These are phyloP conservation scores for Solanum piurae DNA, from an alignment of 257 asterid species.

Conservation along the genomic window DNA sequence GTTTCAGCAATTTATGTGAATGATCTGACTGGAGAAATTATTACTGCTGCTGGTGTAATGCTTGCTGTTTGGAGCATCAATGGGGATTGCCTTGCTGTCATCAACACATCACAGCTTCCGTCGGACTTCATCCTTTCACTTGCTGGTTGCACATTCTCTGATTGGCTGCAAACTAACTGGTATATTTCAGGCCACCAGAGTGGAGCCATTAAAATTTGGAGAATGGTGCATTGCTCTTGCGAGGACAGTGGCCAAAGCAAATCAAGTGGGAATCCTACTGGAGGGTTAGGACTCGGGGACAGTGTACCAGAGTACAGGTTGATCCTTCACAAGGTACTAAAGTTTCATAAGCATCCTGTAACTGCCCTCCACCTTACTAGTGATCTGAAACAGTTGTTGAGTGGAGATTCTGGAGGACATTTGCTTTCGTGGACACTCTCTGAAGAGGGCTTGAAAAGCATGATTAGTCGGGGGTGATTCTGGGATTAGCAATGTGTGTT, in stretches of 20 bases:
- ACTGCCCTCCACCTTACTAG: constrained; percentile 75
- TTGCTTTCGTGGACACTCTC: constrained; percentile 83
- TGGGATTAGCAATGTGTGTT: constrained; percentile 6
- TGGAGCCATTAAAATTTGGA: constrained; percentile 97
- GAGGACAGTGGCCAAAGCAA: constrained; percentile 41
- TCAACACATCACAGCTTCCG: constrained; percentile 94
- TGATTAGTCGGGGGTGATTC: constrained; percentile 54
- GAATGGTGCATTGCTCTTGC: constrained; percentile 70
- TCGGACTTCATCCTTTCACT: constrained; percentile 82
- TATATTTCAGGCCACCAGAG: constrained; percentile 96
- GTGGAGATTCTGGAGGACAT: constrained; percentile 84
- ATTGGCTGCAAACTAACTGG: constrained; percentile 80
- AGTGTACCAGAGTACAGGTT: constrained; percentile 71
- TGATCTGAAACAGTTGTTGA: constrained; percentile 77
- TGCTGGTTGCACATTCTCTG: constrained; percentile 63
- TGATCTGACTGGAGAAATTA: constrained; percentile 79
- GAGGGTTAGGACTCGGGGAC: constrained; percentile 49
- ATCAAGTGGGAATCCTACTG: constrained; percentile 37
- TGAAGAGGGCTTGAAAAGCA: constrained; percentile 64
- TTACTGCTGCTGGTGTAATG: constrained; percentile 88
- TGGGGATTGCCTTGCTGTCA: constrained; percentile 91
- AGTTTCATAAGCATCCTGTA: constrained; percentile 71
- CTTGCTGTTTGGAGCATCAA: constrained; percentile 95
- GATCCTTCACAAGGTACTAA: constrained; percentile 73
- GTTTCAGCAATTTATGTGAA: constrained; percentile 82